Evolutionary conservation across 208 protist genomes (phyloP).

Genomic region (Crithidia bombi): DNA sequence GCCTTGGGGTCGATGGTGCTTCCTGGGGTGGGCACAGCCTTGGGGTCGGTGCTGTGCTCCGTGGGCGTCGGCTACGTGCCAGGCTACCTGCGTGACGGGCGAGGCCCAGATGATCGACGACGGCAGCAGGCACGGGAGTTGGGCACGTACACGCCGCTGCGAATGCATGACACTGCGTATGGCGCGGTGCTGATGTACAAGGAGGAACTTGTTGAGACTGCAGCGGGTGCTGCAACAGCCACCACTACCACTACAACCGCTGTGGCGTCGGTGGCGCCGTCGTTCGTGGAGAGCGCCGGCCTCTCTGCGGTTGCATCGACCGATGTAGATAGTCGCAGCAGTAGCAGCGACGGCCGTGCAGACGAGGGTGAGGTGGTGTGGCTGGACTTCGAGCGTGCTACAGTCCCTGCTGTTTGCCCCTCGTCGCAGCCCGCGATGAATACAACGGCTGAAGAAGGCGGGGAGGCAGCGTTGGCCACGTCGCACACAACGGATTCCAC

Average conservation of each 20-base stretch:
- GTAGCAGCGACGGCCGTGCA: neutral
- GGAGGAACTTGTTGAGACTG: constrained; percentile 18
- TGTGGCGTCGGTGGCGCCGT: neutral
- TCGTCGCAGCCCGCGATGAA: neutral
- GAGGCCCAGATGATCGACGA: constrained; percentile 46
- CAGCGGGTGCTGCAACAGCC: neutral
- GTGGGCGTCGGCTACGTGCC: constrained; percentile 47
- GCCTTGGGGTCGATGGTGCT: constrained; percentile 54
- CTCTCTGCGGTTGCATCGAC: neutral
- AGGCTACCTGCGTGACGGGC: constrained; percentile 31
- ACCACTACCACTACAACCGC: neutral
- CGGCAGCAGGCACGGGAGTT: constrained; percentile 24
- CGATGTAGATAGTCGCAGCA: neutral
- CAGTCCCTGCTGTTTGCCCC: neutral
- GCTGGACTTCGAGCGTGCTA: constrained; percentile 29
- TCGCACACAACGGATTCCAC: neutral
- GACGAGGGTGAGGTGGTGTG: constrained; percentile 16
- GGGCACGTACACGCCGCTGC: constrained; percentile 18
- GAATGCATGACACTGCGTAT: constrained; percentile 16
- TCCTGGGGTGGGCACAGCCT: constrained; percentile 69
- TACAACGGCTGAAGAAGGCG: neutral
- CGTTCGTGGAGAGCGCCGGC: neutral
- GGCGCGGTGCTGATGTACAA: constrained; percentile 26
- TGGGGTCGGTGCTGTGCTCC: constrained; percentile 57
- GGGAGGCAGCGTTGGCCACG: neutral